Conservation (phyloP, 345 rosid species). For the Pseudoturritis turrita region DNA sequence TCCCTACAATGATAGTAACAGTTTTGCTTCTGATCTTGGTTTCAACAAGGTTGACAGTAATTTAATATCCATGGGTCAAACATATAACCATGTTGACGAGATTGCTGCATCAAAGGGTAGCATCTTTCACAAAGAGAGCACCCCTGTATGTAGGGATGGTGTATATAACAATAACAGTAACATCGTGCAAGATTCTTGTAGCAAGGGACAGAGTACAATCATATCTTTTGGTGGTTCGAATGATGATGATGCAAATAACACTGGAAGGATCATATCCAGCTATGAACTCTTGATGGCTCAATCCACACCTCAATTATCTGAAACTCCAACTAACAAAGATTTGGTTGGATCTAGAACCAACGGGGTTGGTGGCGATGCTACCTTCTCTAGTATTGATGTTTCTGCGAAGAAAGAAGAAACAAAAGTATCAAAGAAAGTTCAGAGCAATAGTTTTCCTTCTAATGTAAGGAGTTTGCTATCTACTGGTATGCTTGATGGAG, state of each 20-base stretch:
- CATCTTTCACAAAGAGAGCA: constrained; percentile 35
- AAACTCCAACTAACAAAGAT: constrained; percentile 33
- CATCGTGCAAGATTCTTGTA: constrained; percentile 35
- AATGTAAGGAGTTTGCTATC: constrained; percentile 69
- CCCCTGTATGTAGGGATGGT: constrained; percentile 29
- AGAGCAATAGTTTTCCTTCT: constrained; percentile 75
- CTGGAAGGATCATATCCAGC: constrained; percentile 34
- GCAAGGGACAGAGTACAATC: constrained; percentile 45
- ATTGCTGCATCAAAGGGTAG: constrained; percentile 43
- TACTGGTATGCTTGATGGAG: constrained; percentile 61
- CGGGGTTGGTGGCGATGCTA: constrained; percentile 13
- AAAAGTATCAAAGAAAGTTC: constrained; percentile 52
- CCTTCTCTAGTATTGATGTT: constrained; percentile 41
- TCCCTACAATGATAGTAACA: constrained; percentile 34
- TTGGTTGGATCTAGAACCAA: constrained; percentile 25
- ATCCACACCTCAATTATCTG: constrained; percentile 36
- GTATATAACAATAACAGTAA: constrained; percentile 31
- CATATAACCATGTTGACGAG: constrained; percentile 35
- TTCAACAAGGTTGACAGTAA: constrained; percentile 34
- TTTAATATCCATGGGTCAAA: constrained; percentile 46
- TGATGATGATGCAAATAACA: constrained; percentile 36
- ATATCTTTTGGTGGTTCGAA: constrained; percentile 54
- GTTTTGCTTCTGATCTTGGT: constrained; percentile 30
- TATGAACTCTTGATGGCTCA: constrained; percentile 41
- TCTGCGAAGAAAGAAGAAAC: constrained; percentile 41